Base-by-base conservation (phyloP, 1,139 yeast species). In the Candida anutae region DNA sequence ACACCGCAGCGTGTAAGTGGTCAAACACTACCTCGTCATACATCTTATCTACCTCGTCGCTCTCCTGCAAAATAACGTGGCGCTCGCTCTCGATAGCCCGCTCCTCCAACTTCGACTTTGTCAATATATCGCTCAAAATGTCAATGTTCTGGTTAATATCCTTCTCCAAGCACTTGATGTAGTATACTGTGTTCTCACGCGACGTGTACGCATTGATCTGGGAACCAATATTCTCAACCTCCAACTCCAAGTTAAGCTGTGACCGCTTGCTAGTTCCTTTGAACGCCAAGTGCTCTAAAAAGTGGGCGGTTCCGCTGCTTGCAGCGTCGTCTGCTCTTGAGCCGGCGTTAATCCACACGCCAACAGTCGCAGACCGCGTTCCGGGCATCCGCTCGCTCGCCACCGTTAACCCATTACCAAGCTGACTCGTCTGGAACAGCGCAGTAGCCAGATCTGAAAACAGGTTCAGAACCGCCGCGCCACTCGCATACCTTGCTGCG, bases 21-120 rank as follows among this genome's bases (percentile, higher is more conserved):
- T 90, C 99, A 55, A 93, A 93, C 10, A 93, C 95, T 25, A 90
- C 97, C 55, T 90, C 99, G 53, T 90, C 98, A 50, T 84, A 83
- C 93, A 85, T 87, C 60, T 88, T 90, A 55, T 88, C 97, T 33
- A 90, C 97, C 58, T 90, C 98, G 55, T 93, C 98, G 44, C 93
- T 77, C 58, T 90, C 99, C 51, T 96, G 82, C 38, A 90, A 75
- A 39, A 90, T 90, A 22, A 90, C 99, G 40, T 90, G 94, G 43
- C 97, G 75, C 59, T 90, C 99, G 45, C 90, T 81, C 55, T 90
- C 96, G 34, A 90, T 82, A 21, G 98, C 96, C 32, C 68, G 53
- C 30, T 74, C 75, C 33, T 85, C 95, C 36, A 90, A 69, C 45
- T 74, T 80, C 5, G 95, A 85, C 53, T 77, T 74, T 21, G 95